phyloP scores from a whole-genome alignment of 2,329 filamentous ascomycete species.

The Colletotrichum simmondsii region DNA sequence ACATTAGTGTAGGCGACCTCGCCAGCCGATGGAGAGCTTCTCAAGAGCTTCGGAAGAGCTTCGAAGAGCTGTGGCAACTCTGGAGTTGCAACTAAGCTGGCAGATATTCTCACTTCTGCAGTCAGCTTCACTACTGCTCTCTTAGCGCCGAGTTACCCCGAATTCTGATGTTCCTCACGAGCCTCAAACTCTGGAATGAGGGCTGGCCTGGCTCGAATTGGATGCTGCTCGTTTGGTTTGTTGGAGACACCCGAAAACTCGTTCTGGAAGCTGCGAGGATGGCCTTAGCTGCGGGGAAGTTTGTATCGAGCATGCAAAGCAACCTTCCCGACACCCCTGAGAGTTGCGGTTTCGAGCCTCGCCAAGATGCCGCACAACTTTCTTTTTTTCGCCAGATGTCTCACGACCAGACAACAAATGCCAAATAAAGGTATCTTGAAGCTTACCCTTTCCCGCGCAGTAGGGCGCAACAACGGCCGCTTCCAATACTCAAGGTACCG shows the following conservation, averaged over 20 bases:
- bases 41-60: conserved; percentile 7
- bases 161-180: not conserved
- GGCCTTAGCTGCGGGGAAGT: not conserved
- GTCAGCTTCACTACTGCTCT: conserved; percentile 2
- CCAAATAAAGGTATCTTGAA: not conserved
- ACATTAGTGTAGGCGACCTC: not conserved
- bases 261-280: not conserved
- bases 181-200: not conserved
- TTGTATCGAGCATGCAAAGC: not conserved
- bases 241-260: not conserved
- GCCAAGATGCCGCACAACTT: not conserved
- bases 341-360: not conserved
- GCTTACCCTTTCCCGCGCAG: not conserved
- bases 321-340: not conserved
- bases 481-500: conserved; percentile 30
- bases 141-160: not conserved
- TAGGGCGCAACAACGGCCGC: conserved; percentile 17
- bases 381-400: not conserved
- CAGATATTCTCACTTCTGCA: not conserved
- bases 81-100: not conserved
- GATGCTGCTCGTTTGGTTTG: not conserved
- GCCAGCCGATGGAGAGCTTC: conserved; percentile 6
- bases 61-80: conserved; percentile 16
- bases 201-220: not conserved
- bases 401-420: not conserved